Evolutionary conservation across 2,329 filamentous ascomycete genomes (phyloP).

Genomic region (Fusarium decemcellulare): DNA sequence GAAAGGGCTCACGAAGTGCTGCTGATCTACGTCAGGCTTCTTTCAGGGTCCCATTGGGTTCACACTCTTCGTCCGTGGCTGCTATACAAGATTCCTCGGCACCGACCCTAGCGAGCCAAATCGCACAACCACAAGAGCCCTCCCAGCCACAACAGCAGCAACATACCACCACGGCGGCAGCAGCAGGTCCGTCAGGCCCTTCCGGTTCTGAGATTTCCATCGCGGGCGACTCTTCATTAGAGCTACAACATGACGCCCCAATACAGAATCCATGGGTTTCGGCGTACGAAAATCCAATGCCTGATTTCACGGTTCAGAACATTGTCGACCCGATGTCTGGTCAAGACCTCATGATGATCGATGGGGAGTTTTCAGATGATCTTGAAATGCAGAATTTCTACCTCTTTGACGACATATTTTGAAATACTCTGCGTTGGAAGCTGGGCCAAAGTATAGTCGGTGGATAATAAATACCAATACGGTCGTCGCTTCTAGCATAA

Average conservation of each 20-base stretch:
- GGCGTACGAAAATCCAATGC: neutral
- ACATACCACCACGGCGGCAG: neutral
- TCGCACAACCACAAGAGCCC: neutral
- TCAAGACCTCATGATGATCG: constrained; percentile 8
- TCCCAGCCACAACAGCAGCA: neutral
- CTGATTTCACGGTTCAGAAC: constrained; percentile 5
- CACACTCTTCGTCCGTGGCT: neutral
- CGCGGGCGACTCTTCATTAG: neutral
- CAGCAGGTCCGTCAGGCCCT: neutral
- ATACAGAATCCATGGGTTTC: neutral
- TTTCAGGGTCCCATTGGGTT: neutral
- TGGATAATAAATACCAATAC: too few relatives aligned
- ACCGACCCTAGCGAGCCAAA: neutral
- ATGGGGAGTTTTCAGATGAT: constrained; percentile 4
- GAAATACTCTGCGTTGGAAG: neutral
- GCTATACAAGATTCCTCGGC: neutral
- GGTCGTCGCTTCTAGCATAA: too few relatives aligned
- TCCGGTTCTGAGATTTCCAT: neutral
- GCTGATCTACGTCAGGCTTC: neutral
- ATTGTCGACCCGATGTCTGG: neutral
- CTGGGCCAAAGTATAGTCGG: too few relatives aligned
- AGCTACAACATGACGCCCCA: neutral
- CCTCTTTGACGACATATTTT: neutral
- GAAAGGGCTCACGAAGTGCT: constrained; percentile 3
- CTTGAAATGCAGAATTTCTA: constrained; percentile 1